Evolutionary conservation across 2,329 filamentous ascomycete species (phyloP), one percentile per base, ranked within the genome.

Genomic region (Metarhizium brunneum): DNA sequence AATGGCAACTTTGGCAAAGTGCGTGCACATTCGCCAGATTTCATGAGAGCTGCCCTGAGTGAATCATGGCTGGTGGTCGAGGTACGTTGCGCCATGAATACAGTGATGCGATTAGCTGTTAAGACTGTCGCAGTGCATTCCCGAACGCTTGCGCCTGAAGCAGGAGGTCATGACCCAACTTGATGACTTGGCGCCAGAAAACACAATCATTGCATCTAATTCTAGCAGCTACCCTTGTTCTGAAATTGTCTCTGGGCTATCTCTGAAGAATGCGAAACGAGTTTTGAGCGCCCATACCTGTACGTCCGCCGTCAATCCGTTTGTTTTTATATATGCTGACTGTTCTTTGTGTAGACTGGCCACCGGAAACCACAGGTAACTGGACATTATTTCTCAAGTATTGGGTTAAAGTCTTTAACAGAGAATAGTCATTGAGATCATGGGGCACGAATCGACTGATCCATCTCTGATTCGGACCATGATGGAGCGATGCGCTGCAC

Each of bases 141-240:
- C 75, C 0, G 75, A 78, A 57, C 65, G 66, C 30, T 61, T 77
- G 7, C 47, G 63, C 0, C 61, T 76, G n/a, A 78, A 78, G 58
- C 68, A 63, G 49, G 60, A 65, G 2, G 63, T 74, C 4, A 68
- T 78, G 29, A 47, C 57, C 0, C 61, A 76, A 25, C 63, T 78
- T 2, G 75, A 76, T 58, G 56, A 64, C 1, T 50, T 71, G 2
- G 68, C 74, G 0, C 60, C 64, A 0, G 56, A 63, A 0, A 65
- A 69, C 1, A 69, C 69, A 0, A 71, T 76, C 6, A 69, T 78
- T 48, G 74, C 72, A 0, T 75, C 73, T 0, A 78, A 78, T 53
- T 77, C 75, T 1, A 76, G 74, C 56, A 76, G 74, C 52, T 76
- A 74, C 58, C 68, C 69, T 6, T 74, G 72, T 20, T 64, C 65